Percentiles rank a stretch among this genome's conserved stretches.
phyloP scores from a whole-genome alignment of 257 asterid genomes.

The Ophiorrhiza pumila region DNA sequence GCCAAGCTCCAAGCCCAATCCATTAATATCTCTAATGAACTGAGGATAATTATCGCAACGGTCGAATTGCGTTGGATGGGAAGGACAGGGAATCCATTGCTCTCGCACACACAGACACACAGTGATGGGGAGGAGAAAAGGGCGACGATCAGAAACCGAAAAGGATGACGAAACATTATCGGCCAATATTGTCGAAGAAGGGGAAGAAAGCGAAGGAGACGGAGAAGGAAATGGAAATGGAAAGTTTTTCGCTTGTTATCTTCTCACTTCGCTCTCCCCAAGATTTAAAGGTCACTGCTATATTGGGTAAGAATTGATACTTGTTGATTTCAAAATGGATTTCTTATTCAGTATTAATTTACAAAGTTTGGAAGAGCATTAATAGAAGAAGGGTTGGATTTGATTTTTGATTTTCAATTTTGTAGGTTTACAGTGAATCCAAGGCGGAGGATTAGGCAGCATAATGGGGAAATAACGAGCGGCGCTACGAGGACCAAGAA shows the following conservation, averaged over 20 bases:
- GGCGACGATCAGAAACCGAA: constrained; percentile 21
- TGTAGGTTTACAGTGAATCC: constrained; percentile 83
- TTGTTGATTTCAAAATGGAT: background rate
- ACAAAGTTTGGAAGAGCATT: background rate
- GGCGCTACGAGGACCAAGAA: constrained; percentile 89
- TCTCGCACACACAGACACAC: constrained; percentile 11
- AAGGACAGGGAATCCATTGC: background rate
- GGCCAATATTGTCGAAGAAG: constrained; percentile 13
- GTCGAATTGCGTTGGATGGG: constrained; percentile 32
- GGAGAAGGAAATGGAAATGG: constrained; percentile 20
- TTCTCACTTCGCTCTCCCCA: constrained; percentile 80
- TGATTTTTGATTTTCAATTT: background rate
- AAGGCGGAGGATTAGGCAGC: constrained; percentile 87
- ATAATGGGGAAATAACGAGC: constrained; percentile 76
- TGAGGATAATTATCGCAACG: no score
- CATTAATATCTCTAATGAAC: background rate
- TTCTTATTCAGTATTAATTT: background rate
- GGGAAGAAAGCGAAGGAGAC: no score
- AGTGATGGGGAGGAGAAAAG: constrained; percentile 48
- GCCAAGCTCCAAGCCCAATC: background rate
- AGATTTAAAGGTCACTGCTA: constrained; percentile 85
- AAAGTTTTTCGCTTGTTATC: constrained; percentile 70
- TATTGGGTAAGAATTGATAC: constrained; percentile 50
- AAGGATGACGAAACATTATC: constrained; percentile 13
- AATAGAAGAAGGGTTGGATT: background rate